A percentile compares a stretch with the other conserved stretches of the same genome.
Conservation (phyloP, 2,329 filamentous ascomycete genomes). For the Fusarium sp. region DNA sequence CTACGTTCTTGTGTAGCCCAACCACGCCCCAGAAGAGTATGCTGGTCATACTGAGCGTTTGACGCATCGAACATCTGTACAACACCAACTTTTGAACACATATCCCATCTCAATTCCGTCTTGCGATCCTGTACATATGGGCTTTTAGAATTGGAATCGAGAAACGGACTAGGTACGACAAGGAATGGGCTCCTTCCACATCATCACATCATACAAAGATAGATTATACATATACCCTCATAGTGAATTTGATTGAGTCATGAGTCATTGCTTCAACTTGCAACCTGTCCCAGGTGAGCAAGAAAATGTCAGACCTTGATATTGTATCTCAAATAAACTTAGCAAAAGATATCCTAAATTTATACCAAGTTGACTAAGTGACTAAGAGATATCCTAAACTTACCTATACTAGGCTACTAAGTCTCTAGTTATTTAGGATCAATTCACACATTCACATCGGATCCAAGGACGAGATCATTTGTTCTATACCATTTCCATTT, state of each 20-base stretch:
- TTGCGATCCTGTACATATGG: neutral
- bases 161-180: neutral
- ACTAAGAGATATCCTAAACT: neutral
- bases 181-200: neutral
- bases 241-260: neutral
- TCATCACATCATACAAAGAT: neutral
- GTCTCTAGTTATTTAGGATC: too few relatives aligned
- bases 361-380: neutral
- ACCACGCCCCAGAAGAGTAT: neutral
- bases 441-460: neutral
- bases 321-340: too few relatives aligned
- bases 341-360: neutral
- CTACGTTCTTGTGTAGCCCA: slow-evolving; percentile 59
- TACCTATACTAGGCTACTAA: too few relatives aligned
- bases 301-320: neutral
- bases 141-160: neutral
- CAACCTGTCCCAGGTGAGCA: neutral
- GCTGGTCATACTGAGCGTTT: slow-evolving; percentile 4
- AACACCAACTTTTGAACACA: neutral
- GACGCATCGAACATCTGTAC: neutral
- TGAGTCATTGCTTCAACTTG: neutral
- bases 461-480: neutral
- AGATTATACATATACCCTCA: slow-evolving; percentile 34
- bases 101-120: neutral
- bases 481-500: slow-evolving; percentile 47